Evolutionary conservation across 2,329 filamentous ascomycete genomes (phyloP), one percentile per base, ranked within the genome.

Genomic region (Alternaria sp.): DNA sequence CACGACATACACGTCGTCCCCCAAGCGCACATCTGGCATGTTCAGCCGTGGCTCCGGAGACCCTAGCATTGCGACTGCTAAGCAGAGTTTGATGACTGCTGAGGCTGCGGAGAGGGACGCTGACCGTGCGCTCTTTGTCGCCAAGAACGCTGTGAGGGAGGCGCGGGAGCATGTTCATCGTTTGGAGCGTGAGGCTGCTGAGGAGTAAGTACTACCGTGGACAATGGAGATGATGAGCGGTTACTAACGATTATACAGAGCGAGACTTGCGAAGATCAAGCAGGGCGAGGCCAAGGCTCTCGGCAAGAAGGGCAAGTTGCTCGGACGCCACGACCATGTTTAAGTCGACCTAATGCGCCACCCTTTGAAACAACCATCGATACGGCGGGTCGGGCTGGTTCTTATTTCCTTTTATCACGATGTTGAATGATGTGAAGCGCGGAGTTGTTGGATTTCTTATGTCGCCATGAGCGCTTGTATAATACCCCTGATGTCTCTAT

Each of bases 221-320:
- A 2, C 15, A 8, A 18, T 12, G 6, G 9, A 9, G 15, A 55
- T 23, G 12, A 8, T 11, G 20, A 18, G 20, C 28, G 4, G 5
- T 6, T 26, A 8, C 54, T 66, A n/a, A 66, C 4, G 14, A 6
- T 20, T 46, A 28, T 11, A 5, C n/a, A 65, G 63, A 23, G 74
- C 89, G 2, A 82, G 89, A 21, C 78, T 86, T 45, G 89, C 89
- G 2, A 90, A 88, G 84, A 87, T 91, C 55, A 92, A 92, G 85
- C 85, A 90, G 79, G 83, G 84, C 56, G 87, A 91, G 73, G 90
- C 89, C 1, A 85, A 83, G 70, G 86, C 88, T 72, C 85, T 92
- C 28, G 88, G 87, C 6, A 91, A 90, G 87, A 84, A 89, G 56
- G 89, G 88, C n/a, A 88, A 89, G 78, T 85, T 86, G n/a, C 85